Evolutionary conservation across 2,329 filamentous ascomycete genomes (phyloP), one percentile per base, ranked within the genome.

Genomic region (Venturiaceae sp.): DNA sequence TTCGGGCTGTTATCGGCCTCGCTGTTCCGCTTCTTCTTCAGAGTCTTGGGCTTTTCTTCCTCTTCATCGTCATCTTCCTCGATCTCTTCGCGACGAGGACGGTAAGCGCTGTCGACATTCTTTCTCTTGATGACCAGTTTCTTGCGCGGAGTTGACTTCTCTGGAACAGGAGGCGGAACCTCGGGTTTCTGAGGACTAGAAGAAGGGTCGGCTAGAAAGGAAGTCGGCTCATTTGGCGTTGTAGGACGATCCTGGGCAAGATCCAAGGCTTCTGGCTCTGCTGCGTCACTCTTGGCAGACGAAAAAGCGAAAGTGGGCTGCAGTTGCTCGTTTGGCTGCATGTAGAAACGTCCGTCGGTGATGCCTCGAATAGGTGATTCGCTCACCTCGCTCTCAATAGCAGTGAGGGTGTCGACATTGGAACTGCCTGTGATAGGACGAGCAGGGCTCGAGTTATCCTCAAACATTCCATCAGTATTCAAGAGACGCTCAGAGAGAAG

Each of bases 401-500:
- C 6, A 14, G 26, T 28, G 3, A 34, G 50, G 53, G 19, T 39
- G 4, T 39, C 41, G 16, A 5, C 36, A 21, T 44, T 9, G 3
- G 21, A 37, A 19, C 23, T 50, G 23, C 44, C 44, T n/a, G 26
- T 50, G 14, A 16, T 3, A 8, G 13, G 23, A 50, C 44, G 44
- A 8, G 44, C 28, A 16, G 44, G 14, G 19, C 5, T 30, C 26
- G 23, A 50, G 19, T 30, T 26, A 30, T 50, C 44, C 8, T n/a
- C 26, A 23, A 30, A 28, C 5, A 50, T 16, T 1, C 23, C 44
- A 30, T 53, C 52, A 14, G 32, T 30, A 28, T 19, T 11, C 52
- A 74, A 63, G 3, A 74, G 60, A 32, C 70, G 64, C 63, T 73
- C 72, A 61, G 72, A 74, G 57, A 69, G 71, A 58, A 74, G 62